Evolutionary conservation across 805 yeast species (phyloP).

Genomic region (Candida takata): DNA sequence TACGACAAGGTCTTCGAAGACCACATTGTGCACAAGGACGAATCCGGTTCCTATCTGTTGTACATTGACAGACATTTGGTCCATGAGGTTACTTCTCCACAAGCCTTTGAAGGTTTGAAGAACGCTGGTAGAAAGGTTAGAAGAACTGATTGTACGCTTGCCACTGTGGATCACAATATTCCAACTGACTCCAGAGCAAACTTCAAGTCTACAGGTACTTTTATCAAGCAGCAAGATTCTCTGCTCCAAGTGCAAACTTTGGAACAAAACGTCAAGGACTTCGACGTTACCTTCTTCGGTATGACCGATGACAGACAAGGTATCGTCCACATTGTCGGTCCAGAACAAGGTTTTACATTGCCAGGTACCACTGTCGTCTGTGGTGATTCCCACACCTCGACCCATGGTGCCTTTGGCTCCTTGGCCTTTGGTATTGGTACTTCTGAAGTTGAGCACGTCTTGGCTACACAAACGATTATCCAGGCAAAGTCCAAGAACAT

Average conservation of each 20-base stretch:
- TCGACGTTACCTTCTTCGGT: constrained; percentile 88
- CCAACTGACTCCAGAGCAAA: constrained; percentile 85
- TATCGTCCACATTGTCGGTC: constrained; percentile 97
- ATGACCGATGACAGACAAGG: constrained; percentile 95
- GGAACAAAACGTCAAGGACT: constrained; percentile 86
- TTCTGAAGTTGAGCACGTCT: constrained; percentile 96
- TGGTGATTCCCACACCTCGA: constrained; percentile 98
- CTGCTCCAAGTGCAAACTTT: constrained; percentile 87
- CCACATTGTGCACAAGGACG: constrained; percentile 87
- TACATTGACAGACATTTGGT: constrained; percentile 96
- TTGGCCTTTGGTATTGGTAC: constrained; percentile 99
- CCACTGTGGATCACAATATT: constrained; percentile 95
- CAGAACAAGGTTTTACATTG: constrained; percentile 96
- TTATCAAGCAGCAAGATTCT: constrained; percentile 87
- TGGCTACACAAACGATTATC: constrained; percentile 94
- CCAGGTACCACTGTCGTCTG: constrained; percentile 99
- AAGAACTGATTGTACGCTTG: constrained; percentile 87
- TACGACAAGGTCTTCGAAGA: constrained; percentile 96
- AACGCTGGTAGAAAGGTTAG: constrained; percentile 86
- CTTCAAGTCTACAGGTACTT: constrained; percentile 66
- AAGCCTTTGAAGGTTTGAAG: constrained; percentile 92
- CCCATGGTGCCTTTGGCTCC: constrained; percentile 98
- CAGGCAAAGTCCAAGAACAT: constrained; percentile 95
- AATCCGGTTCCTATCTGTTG: constrained; percentile 76
- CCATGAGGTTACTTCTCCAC: constrained; percentile 98